Conservation (phyloP, 2,329 filamentous ascomycete species). For the Fusarium liriodendri region DNA sequence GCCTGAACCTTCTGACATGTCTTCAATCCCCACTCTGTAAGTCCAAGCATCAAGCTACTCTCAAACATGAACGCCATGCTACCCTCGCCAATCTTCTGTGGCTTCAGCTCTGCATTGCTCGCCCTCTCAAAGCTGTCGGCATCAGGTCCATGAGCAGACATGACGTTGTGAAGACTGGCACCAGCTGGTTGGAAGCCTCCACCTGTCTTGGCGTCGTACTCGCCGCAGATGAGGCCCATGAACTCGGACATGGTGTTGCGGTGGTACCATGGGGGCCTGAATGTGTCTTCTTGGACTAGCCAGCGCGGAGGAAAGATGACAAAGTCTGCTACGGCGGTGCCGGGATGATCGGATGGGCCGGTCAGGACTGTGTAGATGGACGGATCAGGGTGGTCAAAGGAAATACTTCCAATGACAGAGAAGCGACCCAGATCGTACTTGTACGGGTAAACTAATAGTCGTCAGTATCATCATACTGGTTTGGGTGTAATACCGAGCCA, state of each 20-base stretch:
- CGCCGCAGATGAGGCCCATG: conserved; percentile 69
- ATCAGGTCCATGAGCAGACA: conserved; percentile 75
- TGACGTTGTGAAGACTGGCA: conserved; percentile 74
- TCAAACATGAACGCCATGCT: conserved; percentile 79
- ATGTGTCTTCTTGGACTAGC: conserved; percentile 77
- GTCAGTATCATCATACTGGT: no score
- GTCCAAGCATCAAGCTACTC: conserved; percentile 75
- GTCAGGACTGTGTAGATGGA: conserved; percentile 81
- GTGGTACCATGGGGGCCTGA: conserved; percentile 80
- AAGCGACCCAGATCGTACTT: conserved; percentile 86
- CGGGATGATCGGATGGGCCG: conserved; percentile 67
- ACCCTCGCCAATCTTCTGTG: conserved; percentile 68
- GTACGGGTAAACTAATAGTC: conserved; percentile 63
- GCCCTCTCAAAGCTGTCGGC: conserved; percentile 67
- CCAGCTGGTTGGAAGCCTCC: conserved; percentile 69
- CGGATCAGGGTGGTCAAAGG: conserved; percentile 76
- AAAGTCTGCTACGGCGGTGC: conserved; percentile 77
- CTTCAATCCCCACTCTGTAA: conserved; percentile 75
- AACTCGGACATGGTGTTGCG: conserved; percentile 76
- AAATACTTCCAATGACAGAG: conserved; percentile 78
- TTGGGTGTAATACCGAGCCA: neutral
- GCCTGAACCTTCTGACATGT: conserved; percentile 70
- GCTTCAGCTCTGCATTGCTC: conserved; percentile 63
- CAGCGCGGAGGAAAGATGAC: conserved; percentile 80
- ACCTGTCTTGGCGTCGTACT: conserved; percentile 71